Percentiles rank a stretch among this genome's conserved stretches.
Conservation (phyloP, 371 early-diverging fungal genomes). For the Batkoa obscura region DNA sequence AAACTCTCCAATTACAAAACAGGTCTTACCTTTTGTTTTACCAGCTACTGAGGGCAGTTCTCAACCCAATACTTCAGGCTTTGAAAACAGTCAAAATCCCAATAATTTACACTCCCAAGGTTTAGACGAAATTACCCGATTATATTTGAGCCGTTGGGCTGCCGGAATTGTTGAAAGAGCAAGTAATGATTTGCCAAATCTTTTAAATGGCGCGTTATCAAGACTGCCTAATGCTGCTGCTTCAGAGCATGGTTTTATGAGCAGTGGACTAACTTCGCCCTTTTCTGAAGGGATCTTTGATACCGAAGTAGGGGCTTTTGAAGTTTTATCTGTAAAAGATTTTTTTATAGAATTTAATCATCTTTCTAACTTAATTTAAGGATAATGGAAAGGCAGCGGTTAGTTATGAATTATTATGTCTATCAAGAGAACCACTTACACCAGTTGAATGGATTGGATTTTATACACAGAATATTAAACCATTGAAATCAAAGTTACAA, state of each 20-base stretch:
- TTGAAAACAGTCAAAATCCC: not conserved
- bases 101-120: not conserved
- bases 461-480: slow-evolving; percentile 39
- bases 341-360: no score
- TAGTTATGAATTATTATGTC: slow-evolving; percentile 13
- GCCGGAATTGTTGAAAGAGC: slow-evolving; percentile 2
- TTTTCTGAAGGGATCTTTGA: not conserved
- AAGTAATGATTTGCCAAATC: not conserved
- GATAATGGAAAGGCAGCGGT: slow-evolving; percentile 11
- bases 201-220: not conserved
- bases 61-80: no score
- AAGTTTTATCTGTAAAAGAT: slow-evolving; percentile 27
- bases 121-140: not conserved
- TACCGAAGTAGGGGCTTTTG: slow-evolving; percentile 40
- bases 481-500: not conserved
- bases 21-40: not conserved
- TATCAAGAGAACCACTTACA: slow-evolving; percentile 31
- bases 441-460: slow-evolving; percentile 58
- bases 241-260: not conserved
- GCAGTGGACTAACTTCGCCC: not conserved
- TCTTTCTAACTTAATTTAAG: not conserved
- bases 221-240: no score
- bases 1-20: not conserved
- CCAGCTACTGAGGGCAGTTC: no score
- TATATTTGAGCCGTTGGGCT: slow-evolving; percentile 3